phyloP scores from a whole-genome alignment of 192 early-diverging fungal genomes.

The Linnemannia schmuckeri region DNA sequence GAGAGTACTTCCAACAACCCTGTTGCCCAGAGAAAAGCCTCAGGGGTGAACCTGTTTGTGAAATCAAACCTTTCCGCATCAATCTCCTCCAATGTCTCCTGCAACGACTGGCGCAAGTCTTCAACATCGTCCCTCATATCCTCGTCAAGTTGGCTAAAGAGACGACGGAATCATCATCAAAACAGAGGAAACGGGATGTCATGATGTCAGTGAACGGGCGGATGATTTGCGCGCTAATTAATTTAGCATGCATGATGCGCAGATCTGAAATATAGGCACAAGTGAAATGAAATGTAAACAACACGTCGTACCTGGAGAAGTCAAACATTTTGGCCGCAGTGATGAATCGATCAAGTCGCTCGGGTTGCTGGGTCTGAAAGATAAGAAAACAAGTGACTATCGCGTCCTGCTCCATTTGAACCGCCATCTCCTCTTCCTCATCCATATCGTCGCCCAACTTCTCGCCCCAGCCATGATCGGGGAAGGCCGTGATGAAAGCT shows the following conservation, averaged over 20 bases:
- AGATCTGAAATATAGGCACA: not conserved
- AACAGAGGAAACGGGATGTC: conserved; percentile 4
- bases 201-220: not conserved
- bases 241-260: not conserved
- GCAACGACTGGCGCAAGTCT: conserved; percentile 31
- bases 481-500: conserved; percentile 28
- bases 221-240: not conserved
- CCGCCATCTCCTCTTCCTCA: conserved; percentile 37
- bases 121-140: conserved; percentile 43
- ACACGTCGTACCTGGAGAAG: conserved; percentile 24
- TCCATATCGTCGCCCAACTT: not conserved
- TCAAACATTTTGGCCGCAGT: conserved; percentile 27
- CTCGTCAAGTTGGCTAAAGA: conserved; percentile 33
- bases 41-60: conserved; percentile 15
- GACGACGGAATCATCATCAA: not conserved
- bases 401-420: conserved; percentile 46
- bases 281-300: not conserved
- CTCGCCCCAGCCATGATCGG: conserved; percentile 33
- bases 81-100: conserved; percentile 23
- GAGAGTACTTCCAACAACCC: conserved; percentile 33
- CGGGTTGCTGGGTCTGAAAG: conserved; percentile 3
- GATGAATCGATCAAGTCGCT: conserved; percentile 4
- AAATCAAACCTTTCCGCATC: conserved; percentile 33
- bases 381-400: conserved; percentile 39
- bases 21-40: conserved; percentile 45